Percentiles rank a stretch among this genome's conserved stretches.
phyloP scores from a whole-genome alignment of 1,284 basidiomycete genomes.

The Neolentinus lepideus region DNA sequence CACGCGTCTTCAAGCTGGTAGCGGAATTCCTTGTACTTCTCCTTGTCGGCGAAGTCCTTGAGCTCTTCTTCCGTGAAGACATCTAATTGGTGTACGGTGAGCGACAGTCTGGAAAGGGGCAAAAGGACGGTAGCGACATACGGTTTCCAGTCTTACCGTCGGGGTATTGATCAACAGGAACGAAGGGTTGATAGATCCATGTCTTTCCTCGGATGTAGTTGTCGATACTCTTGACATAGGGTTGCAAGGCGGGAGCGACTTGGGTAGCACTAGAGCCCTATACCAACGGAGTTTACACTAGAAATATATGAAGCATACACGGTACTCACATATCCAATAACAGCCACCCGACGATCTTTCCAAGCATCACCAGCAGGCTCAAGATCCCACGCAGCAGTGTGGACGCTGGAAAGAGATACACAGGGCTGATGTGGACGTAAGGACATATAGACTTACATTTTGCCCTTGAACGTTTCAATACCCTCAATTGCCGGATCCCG shows the following conservation, averaged over 20 bases:
- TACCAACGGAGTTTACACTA: too few relatives aligned
- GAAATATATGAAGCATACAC: neutral
- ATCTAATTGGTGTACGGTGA: neutral
- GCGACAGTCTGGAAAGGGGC: too few relatives aligned
- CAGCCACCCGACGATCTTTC: slow-evolving; percentile 48
- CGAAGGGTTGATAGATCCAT: slow-evolving; percentile 49
- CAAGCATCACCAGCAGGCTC: slow-evolving; percentile 19
- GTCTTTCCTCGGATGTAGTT: slow-evolving; percentile 58
- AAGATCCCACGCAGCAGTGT: neutral
- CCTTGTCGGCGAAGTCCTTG: neutral
- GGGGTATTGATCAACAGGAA: slow-evolving; percentile 9
- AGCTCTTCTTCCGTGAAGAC: neutral
- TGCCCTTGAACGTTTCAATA: neutral
- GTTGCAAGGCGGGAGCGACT: slow-evolving; percentile 51
- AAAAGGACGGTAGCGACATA: neutral
- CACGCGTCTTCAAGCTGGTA: neutral
- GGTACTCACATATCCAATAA: slow-evolving; percentile 45
- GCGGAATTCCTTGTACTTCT: neutral
- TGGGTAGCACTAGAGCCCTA: slow-evolving; percentile 36
- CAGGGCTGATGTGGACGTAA: neutral
- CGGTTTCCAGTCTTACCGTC: slow-evolving; percentile 27
- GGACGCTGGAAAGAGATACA: neutral
- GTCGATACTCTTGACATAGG: slow-evolving; percentile 38
- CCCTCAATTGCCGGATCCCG: neutral
- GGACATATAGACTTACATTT: neutral